Conservation (phyloP, 1,284 basidiomycete species). For the Xerocomus tenax region DNA sequence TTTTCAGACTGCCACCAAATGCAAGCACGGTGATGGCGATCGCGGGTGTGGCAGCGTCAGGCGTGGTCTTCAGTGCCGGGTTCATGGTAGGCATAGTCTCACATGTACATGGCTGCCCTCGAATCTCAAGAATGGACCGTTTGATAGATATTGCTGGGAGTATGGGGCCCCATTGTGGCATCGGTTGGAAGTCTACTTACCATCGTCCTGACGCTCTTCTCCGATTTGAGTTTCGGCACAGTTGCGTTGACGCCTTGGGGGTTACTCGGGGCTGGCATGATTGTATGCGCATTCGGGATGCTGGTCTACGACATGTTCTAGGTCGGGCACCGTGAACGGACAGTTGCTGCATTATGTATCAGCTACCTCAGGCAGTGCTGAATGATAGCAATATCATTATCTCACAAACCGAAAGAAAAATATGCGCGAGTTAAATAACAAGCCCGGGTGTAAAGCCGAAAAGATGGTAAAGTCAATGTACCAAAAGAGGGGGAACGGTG, state of each 20-base stretch:
- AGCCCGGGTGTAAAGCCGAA: slow-evolving; percentile 21
- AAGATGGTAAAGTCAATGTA: slow-evolving; percentile 14
- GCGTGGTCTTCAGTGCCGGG: slow-evolving; percentile 66
- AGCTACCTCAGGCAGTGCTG: neutral
- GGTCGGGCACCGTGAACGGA: neutral
- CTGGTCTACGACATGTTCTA: slow-evolving; percentile 61
- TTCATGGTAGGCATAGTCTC: slow-evolving; percentile 51
- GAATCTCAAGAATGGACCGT: slow-evolving; percentile 5
- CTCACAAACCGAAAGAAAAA: slow-evolving; percentile 28
- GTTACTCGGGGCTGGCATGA: slow-evolving; percentile 58
- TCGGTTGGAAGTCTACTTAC: slow-evolving; percentile 78
- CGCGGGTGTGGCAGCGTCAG: slow-evolving; percentile 53
- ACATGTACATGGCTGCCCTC: neutral
- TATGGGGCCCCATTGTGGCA: slow-evolving; percentile 81
- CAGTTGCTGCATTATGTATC: neutral
- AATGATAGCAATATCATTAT: slow-evolving; percentile 30
- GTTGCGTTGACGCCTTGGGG: slow-evolving; percentile 56
- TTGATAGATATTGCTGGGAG: slow-evolving; percentile 58
- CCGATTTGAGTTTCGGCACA: slow-evolving; percentile 60
- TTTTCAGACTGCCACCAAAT: slow-evolving; percentile 52
- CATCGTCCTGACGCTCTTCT: slow-evolving; percentile 70
- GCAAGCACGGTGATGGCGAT: slow-evolving; percentile 41
- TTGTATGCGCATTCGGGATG: slow-evolving; percentile 65
- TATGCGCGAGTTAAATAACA: slow-evolving; percentile 33
- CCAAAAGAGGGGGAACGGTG: slow-evolving; percentile 9